Evolutionary conservation across 148 eudicot species (phyloP).

Genomic region (Fallopia convolvulus): DNA sequence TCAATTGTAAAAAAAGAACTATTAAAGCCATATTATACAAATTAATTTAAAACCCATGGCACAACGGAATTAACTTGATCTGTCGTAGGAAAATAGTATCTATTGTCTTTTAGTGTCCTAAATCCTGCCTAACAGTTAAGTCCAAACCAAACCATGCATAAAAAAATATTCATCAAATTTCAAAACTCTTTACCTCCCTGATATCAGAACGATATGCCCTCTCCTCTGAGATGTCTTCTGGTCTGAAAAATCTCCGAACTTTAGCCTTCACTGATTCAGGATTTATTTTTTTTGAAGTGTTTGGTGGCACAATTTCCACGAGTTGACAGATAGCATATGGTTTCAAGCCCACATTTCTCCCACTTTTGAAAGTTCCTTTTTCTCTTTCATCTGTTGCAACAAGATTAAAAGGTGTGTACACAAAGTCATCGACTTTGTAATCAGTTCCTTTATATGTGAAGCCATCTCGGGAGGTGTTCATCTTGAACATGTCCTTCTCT

Average conservation of each 20-base stretch:
- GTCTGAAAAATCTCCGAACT: constrained; percentile 73
- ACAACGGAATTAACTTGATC: not conserved
- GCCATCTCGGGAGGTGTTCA: constrained; percentile 48
- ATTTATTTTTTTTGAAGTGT: constrained; percentile 38
- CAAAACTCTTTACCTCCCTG: constrained; percentile 54
- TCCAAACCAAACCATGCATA: not conserved
- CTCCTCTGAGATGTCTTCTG: constrained; percentile 85
- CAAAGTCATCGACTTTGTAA: constrained; percentile 59
- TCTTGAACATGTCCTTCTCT: constrained; percentile 38
- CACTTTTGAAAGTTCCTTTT: constrained; percentile 51
- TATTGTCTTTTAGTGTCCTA: not conserved
- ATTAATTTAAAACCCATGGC: not conserved
- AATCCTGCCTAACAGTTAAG: not conserved
- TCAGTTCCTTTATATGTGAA: constrained; percentile 54
- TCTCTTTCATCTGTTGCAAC: constrained; percentile 47
- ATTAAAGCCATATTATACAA: not conserved
- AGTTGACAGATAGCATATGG: constrained; percentile 80
- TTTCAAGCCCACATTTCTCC: constrained; percentile 92
- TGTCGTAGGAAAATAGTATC: not conserved
- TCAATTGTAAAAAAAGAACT: not conserved
- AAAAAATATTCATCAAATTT: not conserved
- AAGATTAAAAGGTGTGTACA: constrained; percentile 55
- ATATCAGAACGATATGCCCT: constrained; percentile 89
- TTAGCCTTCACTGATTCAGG: constrained; percentile 41
- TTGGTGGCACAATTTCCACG: constrained; percentile 42